A percentile compares a stretch with the other conserved stretches of the same genome.
These are phyloP conservation scores for Sporisorium scitamineum DNA, from an alignment of 1,284 basidiomycete genomes.

Conservation along the genomic window DNA sequence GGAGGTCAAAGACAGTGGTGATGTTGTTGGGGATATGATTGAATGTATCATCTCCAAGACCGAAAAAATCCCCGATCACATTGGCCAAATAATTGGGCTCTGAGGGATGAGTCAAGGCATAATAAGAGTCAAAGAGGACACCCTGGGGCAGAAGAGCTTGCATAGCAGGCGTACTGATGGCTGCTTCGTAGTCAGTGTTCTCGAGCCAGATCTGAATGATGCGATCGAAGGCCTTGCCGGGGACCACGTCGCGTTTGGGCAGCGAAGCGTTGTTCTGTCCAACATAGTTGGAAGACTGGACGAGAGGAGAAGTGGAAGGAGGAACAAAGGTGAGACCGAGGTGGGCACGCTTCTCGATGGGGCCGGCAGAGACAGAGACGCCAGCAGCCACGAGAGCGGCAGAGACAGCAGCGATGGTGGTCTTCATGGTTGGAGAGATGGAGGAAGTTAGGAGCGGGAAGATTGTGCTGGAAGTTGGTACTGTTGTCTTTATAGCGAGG, in stretches of 20 bases:
- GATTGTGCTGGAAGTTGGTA: background rate
- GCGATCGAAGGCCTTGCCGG: constrained; percentile 73
- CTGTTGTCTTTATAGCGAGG: background rate
- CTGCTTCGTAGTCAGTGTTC: constrained; percentile 74
- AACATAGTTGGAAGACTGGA: constrained; percentile 69
- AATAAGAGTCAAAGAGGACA: constrained; percentile 73
- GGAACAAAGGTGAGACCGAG: constrained; percentile 70
- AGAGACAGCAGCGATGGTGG: constrained; percentile 88
- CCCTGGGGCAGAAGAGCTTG: constrained; percentile 71
- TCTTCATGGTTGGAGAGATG: constrained; percentile 14
- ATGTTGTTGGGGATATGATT: constrained; percentile 71
- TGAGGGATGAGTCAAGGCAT: constrained; percentile 74
- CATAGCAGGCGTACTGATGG: constrained; percentile 71
- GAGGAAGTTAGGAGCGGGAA: no score
- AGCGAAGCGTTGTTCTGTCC: constrained; percentile 71
- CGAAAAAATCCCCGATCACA: constrained; percentile 76
- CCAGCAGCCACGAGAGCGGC: constrained; percentile 75
- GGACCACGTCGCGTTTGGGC: constrained; percentile 68
- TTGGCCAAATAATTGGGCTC: constrained; percentile 74
- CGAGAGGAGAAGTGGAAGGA: constrained; percentile 70
- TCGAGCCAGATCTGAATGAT: constrained; percentile 74
- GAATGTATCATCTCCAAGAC: constrained; percentile 73
- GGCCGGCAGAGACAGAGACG: constrained; percentile 26
- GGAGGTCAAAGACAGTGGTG: constrained; percentile 76
- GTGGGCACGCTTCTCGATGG: constrained; percentile 45